phyloP scores from a whole-genome alignment of 2,329 filamentous ascomycete species.

The Paradendryphiella salina region DNA sequence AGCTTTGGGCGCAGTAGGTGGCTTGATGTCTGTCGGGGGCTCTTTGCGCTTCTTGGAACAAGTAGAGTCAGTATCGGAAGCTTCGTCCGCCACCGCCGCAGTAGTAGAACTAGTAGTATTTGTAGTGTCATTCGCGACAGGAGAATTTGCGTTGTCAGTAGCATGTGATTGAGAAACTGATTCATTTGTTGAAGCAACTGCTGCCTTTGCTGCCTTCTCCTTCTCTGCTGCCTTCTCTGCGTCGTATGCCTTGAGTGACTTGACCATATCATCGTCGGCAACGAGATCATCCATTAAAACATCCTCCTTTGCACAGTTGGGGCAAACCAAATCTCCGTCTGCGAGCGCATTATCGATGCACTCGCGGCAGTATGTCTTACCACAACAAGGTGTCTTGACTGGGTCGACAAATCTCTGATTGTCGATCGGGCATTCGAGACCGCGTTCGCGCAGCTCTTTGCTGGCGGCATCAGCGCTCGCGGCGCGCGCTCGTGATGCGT shows the following conservation, averaged over 20 bases:
- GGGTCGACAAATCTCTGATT: constrained; percentile 98
- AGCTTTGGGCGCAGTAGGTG: constrained; percentile 51
- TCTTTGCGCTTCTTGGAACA: constrained; percentile 72
- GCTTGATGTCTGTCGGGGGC: constrained; percentile 69
- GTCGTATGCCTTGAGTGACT: constrained; percentile 77
- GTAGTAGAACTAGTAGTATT: constrained; percentile 35
- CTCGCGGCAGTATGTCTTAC: constrained; percentile 98
- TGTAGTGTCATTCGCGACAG: constrained; percentile 30
- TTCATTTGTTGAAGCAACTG: constrained; percentile 29
- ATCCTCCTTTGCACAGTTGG: constrained; percentile 85
- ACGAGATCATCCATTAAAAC: constrained; percentile 87
- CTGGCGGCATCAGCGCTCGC: constrained; percentile 75
- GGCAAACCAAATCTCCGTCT: constrained; percentile 96
- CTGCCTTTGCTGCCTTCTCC: constrained; percentile 46
- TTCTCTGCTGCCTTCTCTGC: constrained; percentile 52
- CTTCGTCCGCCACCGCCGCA: constrained; percentile 40
- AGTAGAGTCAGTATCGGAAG: constrained; percentile 41
- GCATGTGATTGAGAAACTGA: constrained; percentile 19
- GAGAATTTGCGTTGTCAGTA: constrained; percentile 18
- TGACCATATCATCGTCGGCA: constrained; percentile 72
- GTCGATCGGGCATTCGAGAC: constrained; percentile 92
- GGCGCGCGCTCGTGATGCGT: constrained; percentile 79
- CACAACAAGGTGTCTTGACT: constrained; percentile 98
- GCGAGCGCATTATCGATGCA: constrained; percentile 99
- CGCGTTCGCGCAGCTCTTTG: constrained; percentile 84